Base-by-base conservation (phyloP, 2,329 filamentous ascomycete species). In the Pseudogymnoascus sp. region DNA sequence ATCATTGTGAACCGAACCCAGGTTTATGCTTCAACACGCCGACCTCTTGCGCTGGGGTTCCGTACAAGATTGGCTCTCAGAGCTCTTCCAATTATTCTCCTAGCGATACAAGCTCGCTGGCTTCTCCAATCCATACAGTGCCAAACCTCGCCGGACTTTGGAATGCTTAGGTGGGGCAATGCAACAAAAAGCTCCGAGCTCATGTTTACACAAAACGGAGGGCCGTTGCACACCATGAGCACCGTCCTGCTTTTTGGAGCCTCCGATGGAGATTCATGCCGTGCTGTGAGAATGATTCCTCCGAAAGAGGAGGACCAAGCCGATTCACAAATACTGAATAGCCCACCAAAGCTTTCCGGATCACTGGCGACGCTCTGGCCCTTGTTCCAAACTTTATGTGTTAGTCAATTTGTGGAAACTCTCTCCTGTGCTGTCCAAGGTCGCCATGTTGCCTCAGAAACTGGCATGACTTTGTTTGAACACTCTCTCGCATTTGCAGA, bases 401-500 rank as follows among this genome's bases (percentile, higher is more conserved):
- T 88, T 1, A 93, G 91, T 68, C 91, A 96, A 72, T 93, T 98
- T 69, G 78, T 96, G 19, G 95, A 98, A 75, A 95, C 91, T 0
- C 78, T 98, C 8, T 89, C 89, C 3, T 96, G 91, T 74, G 91
- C 93, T 8, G 82, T 98, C 6, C 91, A 96, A 74, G 93, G 93
- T 33, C 86, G 89, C 2, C 84, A 86, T 2, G 84, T 91, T 0
- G 85, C 89, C 66, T 89, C 90, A 0, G 95, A 98, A 76, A 96
- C 91, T 1, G 93, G 92, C 16, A 96, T 98, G 90, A 96, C 93
- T 0, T 84, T 97, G 2, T 96, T 98, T 70, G 95, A 99, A 73
- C 93, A 97, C 72, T 97, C 93, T 0, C 81, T 99, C 7, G 93
- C 93, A 2, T 99, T 98, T 77, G 91, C 93, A 10, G 95, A 99